Conservation (phyloP, 2,329 filamentous ascomycete species). For the Fusarium chuoi region DNA sequence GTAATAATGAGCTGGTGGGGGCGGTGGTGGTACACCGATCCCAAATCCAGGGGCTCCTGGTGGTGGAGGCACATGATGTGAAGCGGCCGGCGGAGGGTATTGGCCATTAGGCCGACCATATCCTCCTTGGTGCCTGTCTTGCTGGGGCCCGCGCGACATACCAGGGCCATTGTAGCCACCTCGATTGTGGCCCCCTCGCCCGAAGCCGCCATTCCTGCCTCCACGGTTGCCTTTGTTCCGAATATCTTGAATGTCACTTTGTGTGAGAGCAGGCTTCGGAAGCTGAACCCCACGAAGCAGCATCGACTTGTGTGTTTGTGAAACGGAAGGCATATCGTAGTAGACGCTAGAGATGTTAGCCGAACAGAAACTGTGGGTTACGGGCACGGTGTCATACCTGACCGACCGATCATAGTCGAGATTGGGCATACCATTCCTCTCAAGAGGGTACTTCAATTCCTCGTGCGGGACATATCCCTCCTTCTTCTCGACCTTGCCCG, state of each 20-base stretch:
- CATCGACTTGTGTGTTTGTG: constrained; percentile 90
- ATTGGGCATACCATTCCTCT: constrained; percentile 75
- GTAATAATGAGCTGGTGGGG: constrained; percentile 42
- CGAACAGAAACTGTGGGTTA: neutral
- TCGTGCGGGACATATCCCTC: constrained; percentile 87
- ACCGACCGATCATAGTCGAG: constrained; percentile 89
- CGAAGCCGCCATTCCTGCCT: constrained; percentile 46
- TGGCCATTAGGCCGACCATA: constrained; percentile 32
- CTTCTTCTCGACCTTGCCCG: constrained; percentile 84
- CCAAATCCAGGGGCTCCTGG: constrained; percentile 49
- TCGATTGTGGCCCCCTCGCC: constrained; percentile 40
- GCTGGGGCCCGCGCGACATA: constrained; percentile 34
- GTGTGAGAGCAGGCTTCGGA: constrained; percentile 76
- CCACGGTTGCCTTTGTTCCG: constrained; percentile 70
- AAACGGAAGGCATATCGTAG: constrained; percentile 82
- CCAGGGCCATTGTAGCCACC: constrained; percentile 45
- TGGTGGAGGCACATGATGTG: constrained; percentile 45
- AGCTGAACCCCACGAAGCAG: constrained; percentile 85
- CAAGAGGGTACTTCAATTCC: constrained; percentile 80
- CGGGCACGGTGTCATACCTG: constrained; percentile 65
- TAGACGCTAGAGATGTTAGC: constrained; percentile 71
- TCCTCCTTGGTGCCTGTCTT: constrained; percentile 36
- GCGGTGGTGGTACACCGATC: constrained; percentile 49
- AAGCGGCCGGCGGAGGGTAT: constrained; percentile 14
- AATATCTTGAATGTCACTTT: constrained; percentile 78